Evolutionary conservation across 805 yeast genomes (phyloP), one percentile per base, ranked within the genome.

Genomic region (Clavispora vitiphila): DNA sequence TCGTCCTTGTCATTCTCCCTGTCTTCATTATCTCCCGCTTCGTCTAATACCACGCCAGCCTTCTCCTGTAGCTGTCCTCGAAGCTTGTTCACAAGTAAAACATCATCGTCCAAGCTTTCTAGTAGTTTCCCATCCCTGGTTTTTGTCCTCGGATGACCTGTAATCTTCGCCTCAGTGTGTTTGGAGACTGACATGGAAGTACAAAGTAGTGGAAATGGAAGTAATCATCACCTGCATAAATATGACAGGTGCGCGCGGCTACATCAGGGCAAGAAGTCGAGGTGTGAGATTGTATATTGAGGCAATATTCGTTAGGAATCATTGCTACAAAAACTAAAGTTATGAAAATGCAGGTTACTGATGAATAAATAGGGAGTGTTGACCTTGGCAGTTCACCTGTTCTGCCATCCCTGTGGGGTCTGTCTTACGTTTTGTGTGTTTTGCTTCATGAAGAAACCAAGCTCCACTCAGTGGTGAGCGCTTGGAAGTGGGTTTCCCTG

Each of bases 401-500:
- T 32, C 24, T 32, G 35, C 35, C 35, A 32, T 32, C 37, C 25
- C 37, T 34, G n/a, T 21, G 15, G 25, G 26, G 25, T 34, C 25
- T 16, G 22, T 22, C 30, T 26, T 15, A 16, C 19, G 15, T 34
- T 20, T 34, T 32, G 24, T 11, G n/a, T 14, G 31, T 50, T 46
- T 37, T 45, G 30, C 30, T 26, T 26, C n/a, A 24, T 24, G 30
- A 16, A 26, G 30, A 16, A 26, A 26, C 10, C 30, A 16, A 29
- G 19, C 19, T 8, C 45, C 18, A 42, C 26, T 44, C 51, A 58
- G 38, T 66, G 65, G 54, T 69, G 73, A 44, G 59, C 59, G 36
- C 66, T 57, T 34, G 81, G 81, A 39, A 73, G 50, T 40, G 83
- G 83, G 54, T 78, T 71, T 37, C 81, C 86, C 36, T 75, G 68